Evolutionary conservation across 129 eudicot species (phyloP).

Genomic region (Lonicera japonica): DNA sequence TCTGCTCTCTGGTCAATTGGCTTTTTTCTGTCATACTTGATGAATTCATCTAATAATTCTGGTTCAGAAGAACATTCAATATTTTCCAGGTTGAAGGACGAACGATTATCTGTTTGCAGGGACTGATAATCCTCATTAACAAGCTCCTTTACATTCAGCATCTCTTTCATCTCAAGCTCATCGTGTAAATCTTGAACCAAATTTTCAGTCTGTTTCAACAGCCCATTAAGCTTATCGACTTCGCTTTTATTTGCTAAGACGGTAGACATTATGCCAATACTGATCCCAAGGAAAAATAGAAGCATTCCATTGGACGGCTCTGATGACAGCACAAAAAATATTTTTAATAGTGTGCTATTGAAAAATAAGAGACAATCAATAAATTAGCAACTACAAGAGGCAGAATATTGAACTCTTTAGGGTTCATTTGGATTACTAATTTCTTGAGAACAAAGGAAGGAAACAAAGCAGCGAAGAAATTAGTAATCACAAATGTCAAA

Average conservation of each 20-base stretch:
- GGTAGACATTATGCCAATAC: conserved; percentile 44
- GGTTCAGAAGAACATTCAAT: conserved; percentile 9
- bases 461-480: too few relatives aligned
- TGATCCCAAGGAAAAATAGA: conserved; percentile 50
- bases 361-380: neutral
- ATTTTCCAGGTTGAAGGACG: conserved; percentile 12
- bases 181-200: conserved; percentile 64
- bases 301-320: conserved; percentile 27
- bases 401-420: too few relatives aligned
- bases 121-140: conserved; percentile 19
- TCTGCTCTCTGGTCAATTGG: conserved; percentile 14
- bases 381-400: neutral
- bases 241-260: conserved; percentile 32
- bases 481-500: too few relatives aligned
- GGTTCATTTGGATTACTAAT: too few relatives aligned
- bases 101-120: conserved; percentile 9
- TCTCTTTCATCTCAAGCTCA: conserved; percentile 63
- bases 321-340: conserved; percentile 10
- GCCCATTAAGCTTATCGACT: conserved; percentile 40
- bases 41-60: neutral
- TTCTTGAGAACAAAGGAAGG: too few relatives aligned
- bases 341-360: neutral
- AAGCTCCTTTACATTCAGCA: conserved; percentile 41
- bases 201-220: conserved; percentile 54
- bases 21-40: conserved; percentile 1